A percentile compares a stretch with the other conserved stretches of the same genome.
phyloP scores from a whole-genome alignment of 2,329 filamentous ascomycete genomes.

The Lasiodiplodia theobromae region DNA sequence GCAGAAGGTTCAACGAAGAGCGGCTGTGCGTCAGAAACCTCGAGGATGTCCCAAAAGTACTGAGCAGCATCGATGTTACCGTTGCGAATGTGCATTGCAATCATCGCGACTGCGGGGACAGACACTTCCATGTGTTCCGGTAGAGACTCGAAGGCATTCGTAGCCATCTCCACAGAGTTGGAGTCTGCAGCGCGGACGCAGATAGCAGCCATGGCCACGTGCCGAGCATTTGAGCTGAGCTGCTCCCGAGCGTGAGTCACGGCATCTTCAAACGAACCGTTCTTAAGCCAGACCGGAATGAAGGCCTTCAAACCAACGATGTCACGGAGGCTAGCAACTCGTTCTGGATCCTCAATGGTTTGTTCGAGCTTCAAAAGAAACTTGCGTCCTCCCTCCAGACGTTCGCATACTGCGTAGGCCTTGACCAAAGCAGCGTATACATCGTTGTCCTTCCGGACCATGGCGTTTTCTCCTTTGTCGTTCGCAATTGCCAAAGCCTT shows the following conservation, averaged over 20 bases:
- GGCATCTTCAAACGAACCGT: conserved; percentile 75
- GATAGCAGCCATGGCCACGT: conserved; percentile 73
- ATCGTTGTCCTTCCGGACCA: conserved; percentile 77
- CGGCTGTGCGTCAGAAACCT: conserved; percentile 65
- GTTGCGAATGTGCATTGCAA: conserved; percentile 84
- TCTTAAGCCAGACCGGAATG: conserved; percentile 77
- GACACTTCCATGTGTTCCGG: conserved; percentile 53
- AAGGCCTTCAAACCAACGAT: conserved; percentile 77
- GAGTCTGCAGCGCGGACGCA: conserved; percentile 81
- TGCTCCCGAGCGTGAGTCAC: conserved; percentile 72
- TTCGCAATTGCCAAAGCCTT: conserved; percentile 84
- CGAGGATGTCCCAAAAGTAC: conserved; percentile 79
- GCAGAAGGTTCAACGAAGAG: conserved; percentile 84
- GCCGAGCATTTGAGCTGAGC: conserved; percentile 65
- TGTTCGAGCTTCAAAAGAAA: conserved; percentile 83
- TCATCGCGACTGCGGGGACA: conserved; percentile 75
- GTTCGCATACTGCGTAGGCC: conserved; percentile 83
- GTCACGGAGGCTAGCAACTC: conserved; percentile 71
- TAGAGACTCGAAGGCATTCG: conserved; percentile 60
- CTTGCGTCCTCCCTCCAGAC: conserved; percentile 79
- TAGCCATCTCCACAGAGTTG: conserved; percentile 72
- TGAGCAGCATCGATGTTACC: conserved; percentile 80
- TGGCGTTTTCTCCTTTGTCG: conserved; percentile 73
- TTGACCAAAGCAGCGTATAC: conserved; percentile 93
- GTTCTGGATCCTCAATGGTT: conserved; percentile 56